phyloP scores from a whole-genome alignment of 192 early-diverging fungal species.

The Rhizoclosmatium sp. region DNA sequence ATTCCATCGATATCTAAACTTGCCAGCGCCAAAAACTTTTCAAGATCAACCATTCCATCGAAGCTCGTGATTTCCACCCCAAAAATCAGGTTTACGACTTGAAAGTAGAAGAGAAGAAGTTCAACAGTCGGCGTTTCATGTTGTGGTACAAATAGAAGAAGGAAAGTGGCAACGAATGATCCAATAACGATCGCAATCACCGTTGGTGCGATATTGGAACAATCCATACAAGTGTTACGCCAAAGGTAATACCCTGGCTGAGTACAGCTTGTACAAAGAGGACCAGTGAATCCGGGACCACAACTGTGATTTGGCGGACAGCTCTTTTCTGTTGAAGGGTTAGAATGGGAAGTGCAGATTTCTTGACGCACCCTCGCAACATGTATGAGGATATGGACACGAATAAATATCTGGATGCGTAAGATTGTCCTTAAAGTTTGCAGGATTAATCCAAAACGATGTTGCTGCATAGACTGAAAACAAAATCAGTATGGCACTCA shows the following conservation, averaged over 20 bases:
- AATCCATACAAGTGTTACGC: slow-evolving; percentile 21
- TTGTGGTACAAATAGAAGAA: slow-evolving; percentile 26
- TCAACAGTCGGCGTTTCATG: slow-evolving; percentile 36
- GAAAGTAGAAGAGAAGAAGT: slow-evolving; percentile 38
- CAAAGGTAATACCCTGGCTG: slow-evolving; percentile 18
- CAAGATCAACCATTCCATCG: slow-evolving; percentile 11
- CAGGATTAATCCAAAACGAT: slow-evolving; percentile 7
- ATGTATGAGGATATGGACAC: slow-evolving; percentile 34
- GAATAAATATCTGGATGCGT: slow-evolving; percentile 31
- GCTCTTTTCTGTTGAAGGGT: slow-evolving; percentile 3
- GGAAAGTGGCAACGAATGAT: slow-evolving; percentile 26
- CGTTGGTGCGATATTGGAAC: neutral
- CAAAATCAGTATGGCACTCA: neutral
- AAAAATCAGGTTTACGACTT: slow-evolving; percentile 36
- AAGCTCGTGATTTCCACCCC: slow-evolving; percentile 2
- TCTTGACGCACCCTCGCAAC: slow-evolving; percentile 19
- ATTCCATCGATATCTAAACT: slow-evolving; percentile 37
- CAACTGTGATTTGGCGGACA: slow-evolving; percentile 10
- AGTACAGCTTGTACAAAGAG: slow-evolving; percentile 27
- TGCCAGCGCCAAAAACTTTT: slow-evolving; percentile 30
- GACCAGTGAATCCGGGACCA: slow-evolving; percentile 29
- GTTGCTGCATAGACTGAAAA: neutral
- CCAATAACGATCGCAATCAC: slow-evolving; percentile 7
- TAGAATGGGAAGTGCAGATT: neutral
- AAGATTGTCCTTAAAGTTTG: slow-evolving; percentile 1